Conservation (phyloP, 306 rosid species). For the Malus sieversii region DNA sequence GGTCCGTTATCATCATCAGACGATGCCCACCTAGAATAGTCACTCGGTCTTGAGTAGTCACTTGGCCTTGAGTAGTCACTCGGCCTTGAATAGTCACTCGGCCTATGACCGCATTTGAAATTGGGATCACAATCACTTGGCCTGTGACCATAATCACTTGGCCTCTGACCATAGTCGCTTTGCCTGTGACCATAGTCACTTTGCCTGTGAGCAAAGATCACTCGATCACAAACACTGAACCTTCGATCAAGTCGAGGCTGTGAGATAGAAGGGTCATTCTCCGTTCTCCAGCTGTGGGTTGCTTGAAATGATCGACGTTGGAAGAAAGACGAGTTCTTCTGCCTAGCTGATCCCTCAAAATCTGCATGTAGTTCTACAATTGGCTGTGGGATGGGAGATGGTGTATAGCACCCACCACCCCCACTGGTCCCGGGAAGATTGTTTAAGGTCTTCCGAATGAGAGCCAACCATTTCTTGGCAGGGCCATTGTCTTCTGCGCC, state of each 20-base stretch:
- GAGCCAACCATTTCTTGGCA: slow-evolving; percentile 96
- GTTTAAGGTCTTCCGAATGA: slow-evolving; percentile 80
- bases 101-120: slow-evolving; percentile 68
- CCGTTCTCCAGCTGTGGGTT: slow-evolving; percentile 77
- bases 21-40: slow-evolving; percentile 94
- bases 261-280: slow-evolving; percentile 63
- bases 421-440: slow-evolving; percentile 92
- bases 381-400: slow-evolving; percentile 93
- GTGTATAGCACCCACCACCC: slow-evolving; percentile 67
- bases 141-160: slow-evolving; percentile 58
- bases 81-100: slow-evolving; percentile 62
- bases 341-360: slow-evolving; percentile 93
- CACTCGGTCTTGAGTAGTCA: slow-evolving; percentile 41
- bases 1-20: slow-evolving; percentile 89
- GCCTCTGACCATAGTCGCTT: slow-evolving; percentile 28
- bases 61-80: slow-evolving; percentile 44
- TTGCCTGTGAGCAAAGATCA: slow-evolving; percentile 52
- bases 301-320: slow-evolving; percentile 94
- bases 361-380: slow-evolving; percentile 82
- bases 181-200: too few relatives aligned
- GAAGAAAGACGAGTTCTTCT: slow-evolving; percentile 87
- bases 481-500: slow-evolving; percentile 99
- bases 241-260: slow-evolving; percentile 85
- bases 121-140: slow-evolving; percentile 64
- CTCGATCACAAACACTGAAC: slow-evolving; percentile 93